Evolutionary conservation across 2,329 filamentous ascomycete species (phyloP).

Genomic region (Cercospora sojina): DNA sequence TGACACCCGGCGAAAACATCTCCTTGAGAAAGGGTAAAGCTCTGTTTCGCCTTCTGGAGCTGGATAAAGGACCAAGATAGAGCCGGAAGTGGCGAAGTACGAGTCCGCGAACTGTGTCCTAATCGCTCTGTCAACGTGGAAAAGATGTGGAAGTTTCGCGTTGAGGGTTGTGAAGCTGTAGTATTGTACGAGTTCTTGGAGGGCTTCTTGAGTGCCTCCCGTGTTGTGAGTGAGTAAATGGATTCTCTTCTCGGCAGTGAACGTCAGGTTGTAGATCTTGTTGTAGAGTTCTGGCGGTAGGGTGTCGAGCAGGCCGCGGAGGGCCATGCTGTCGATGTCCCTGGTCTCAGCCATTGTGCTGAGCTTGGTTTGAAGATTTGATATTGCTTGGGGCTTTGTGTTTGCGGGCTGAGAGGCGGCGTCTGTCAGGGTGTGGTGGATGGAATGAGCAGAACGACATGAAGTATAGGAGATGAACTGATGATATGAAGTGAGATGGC

Average conservation of each 20-base stretch:
- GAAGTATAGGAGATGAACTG: not conserved
- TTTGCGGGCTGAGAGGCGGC: not conserved
- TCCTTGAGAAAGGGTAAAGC: not conserved
- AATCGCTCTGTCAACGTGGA: not conserved
- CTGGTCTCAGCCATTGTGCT: not conserved
- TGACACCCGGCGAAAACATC: not conserved
- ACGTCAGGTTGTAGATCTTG: not conserved
- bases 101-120: not conserved
- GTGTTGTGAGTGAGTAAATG: not conserved
- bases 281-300: not conserved
- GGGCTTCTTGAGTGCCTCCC: not conserved
- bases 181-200: not conserved
- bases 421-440: not conserved
- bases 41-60: not conserved
- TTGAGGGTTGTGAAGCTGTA: not conserved
- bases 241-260: not conserved
- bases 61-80: not conserved
- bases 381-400: not conserved
- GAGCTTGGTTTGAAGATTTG: not conserved
- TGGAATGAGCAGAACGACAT: not conserved
- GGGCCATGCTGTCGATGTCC: not conserved
- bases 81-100: not conserved
- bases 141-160: not conserved
- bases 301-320: not conserved
- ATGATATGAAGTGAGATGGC: not conserved